Percentiles rank a stretch among this genome's conserved stretches.
These are phyloP conservation scores for Posidonia oceanica DNA, from an alignment of 116 monocot genomes.

Conservation along the genomic window DNA sequence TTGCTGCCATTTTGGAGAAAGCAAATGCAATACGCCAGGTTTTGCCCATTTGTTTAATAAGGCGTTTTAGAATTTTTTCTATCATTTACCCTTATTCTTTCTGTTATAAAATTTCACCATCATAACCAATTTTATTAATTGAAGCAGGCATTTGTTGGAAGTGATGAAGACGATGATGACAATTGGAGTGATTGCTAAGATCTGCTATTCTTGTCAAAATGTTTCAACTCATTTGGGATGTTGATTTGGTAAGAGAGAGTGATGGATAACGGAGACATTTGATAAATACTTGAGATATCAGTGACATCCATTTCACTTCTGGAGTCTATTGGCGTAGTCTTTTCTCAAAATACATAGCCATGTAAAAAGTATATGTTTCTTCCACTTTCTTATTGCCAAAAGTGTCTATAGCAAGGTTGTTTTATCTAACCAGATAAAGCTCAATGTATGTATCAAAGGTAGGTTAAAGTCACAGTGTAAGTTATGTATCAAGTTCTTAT, in stretches of 20 bases:
- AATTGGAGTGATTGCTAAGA: slow-evolving; percentile 36
- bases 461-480: neutral
- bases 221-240: too few species aligned
- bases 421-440: neutral
- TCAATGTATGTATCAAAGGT: neutral
- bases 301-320: slow-evolving; percentile 1
- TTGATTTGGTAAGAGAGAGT: neutral
- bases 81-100: neutral
- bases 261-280: neutral
- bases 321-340: neutral
- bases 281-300: neutral
- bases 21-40: slow-evolving; percentile 90
- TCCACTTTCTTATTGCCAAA: neutral
- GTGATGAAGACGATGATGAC: slow-evolving; percentile 64
- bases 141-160: slow-evolving; percentile 56
- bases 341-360: neutral
- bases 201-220: too few species aligned
- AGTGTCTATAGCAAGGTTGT: slow-evolving; percentile 3
- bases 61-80: neutral
- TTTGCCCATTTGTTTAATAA: neutral
- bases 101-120: neutral
- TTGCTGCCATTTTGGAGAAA: slow-evolving; percentile 93
- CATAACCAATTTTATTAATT: neutral
- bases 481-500: neutral
- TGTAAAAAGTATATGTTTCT: slow-evolving; percentile 1